Conservation (phyloP, 2,329 filamentous ascomycete genomes). For the Colletotrichum spinosum region DNA sequence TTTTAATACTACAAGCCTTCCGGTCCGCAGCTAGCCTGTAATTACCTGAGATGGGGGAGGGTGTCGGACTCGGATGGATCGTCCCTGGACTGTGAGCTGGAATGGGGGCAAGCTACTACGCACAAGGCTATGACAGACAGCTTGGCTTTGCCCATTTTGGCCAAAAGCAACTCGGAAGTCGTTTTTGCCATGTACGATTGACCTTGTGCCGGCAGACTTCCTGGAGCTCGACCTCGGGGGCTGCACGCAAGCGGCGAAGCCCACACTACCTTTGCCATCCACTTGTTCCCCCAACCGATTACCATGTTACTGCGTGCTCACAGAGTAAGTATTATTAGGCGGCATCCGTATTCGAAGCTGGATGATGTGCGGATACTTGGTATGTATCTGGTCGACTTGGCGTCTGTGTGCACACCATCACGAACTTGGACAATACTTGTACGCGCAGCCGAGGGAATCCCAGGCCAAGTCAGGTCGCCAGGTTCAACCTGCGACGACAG, state of each 20-base stretch:
- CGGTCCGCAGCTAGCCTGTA: no score
- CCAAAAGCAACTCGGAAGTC: slow-evolving; percentile 6
- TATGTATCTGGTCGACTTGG: slow-evolving; percentile 30
- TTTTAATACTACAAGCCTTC: no score
- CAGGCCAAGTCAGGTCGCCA: slow-evolving; percentile 11
- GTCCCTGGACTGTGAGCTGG: not conserved
- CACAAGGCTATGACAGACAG: slow-evolving; percentile 7
- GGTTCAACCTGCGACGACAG: not conserved
- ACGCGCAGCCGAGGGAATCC: slow-evolving; percentile 22
- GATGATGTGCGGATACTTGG: slow-evolving; percentile 3
- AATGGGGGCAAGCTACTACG: no score
- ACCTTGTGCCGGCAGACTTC: slow-evolving; percentile 30
- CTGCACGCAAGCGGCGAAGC: slow-evolving; percentile 32
- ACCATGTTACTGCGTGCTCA: no score
- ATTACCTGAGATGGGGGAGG: not conserved
- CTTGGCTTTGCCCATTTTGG: slow-evolving; percentile 25
- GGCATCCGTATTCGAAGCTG: no score
- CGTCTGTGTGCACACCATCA: slow-evolving; percentile 29
- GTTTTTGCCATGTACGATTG: slow-evolving; percentile 18
- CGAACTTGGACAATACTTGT: slow-evolving; percentile 1
- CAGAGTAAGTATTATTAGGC: no score
- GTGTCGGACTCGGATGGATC: not conserved
- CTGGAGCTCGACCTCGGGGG: not conserved
- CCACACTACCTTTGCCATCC: slow-evolving; percentile 11
- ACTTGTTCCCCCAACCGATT: not conserved